These are phyloP conservation scores for Corchorus capsularis DNA, from an alignment of 345 rosid species.

Conservation along the genomic window DNA sequence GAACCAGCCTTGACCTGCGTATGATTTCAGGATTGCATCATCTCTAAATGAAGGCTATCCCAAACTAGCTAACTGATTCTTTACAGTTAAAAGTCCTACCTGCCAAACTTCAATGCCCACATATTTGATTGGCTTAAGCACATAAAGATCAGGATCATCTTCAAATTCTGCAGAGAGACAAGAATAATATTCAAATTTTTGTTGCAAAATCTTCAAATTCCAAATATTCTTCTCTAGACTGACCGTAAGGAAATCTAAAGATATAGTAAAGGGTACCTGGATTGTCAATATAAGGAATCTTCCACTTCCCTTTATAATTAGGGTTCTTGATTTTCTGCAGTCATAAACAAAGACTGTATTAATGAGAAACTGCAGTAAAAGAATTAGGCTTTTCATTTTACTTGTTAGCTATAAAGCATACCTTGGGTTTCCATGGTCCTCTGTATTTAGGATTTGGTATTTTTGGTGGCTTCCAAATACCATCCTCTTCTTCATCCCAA, in stretches of 20 bases:
- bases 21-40: not conserved
- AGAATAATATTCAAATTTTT: conserved; percentile 7
- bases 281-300: conserved; percentile 78
- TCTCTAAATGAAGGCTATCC: not conserved
- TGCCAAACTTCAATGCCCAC: conserved; percentile 97
- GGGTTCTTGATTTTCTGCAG: conserved; percentile 89
- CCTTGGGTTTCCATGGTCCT: conserved; percentile 84
- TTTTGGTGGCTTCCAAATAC: conserved; percentile 66
- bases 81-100: conserved; percentile 35
- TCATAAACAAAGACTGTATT: not conserved
- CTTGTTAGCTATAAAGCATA: conserved; percentile 23
- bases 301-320: conserved; percentile 92
- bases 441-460: conserved; percentile 68
- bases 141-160: conserved; percentile 95
- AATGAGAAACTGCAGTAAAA: conserved; percentile 8
- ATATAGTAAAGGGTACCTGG: conserved; percentile 51
- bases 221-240: not conserved
- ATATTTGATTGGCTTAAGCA: conserved; percentile 79
- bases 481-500: conserved; percentile 81
- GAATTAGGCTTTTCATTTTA: conserved; percentile 10
- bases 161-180: conserved; percentile 66
- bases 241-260: not conserved
- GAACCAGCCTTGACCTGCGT: conserved; percentile 90
- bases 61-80: not conserved
- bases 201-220: not conserved